Evolutionary conservation across 2,329 filamentous ascomycete genomes (phyloP).

Genomic region (Penicillium olsonii): DNA sequence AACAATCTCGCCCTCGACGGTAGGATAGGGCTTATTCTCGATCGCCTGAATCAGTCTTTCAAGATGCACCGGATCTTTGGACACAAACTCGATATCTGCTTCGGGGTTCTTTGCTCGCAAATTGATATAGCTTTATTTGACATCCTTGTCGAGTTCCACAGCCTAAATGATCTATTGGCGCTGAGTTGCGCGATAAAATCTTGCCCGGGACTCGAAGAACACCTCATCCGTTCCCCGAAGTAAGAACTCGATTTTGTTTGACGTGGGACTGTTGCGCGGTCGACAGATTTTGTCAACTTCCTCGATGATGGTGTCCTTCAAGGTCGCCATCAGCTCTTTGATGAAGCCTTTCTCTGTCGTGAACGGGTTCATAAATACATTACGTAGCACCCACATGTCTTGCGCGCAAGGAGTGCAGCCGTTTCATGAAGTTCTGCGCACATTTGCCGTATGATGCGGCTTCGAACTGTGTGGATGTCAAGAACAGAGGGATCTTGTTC

Average conservation of each 20-base stretch:
- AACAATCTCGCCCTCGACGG: neutral
- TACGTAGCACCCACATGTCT: neutral
- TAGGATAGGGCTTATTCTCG: neutral
- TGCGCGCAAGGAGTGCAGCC: neutral
- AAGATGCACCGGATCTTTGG: neutral
- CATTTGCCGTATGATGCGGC: neutral
- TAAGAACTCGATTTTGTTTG: neutral
- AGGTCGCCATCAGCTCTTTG: neutral
- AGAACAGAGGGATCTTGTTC: neutral
- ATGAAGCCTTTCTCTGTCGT: neutral
- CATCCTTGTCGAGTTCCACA: neutral
- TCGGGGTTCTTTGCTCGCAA: neutral
- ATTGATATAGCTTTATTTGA: neutral
- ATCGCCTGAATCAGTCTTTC: neutral
- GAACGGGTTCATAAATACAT: neutral
- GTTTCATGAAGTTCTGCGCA: neutral
- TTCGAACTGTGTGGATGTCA: neutral
- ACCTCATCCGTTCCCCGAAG: neutral
- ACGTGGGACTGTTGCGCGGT: neutral
- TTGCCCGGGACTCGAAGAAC: neutral
- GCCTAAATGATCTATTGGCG: neutral
- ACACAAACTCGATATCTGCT: neutral
- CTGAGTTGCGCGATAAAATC: neutral
- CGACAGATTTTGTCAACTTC: neutral
- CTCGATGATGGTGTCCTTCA: neutral